phyloP scores from a whole-genome alignment of 805 yeast species.

The Myxozyma sirexii region DNA sequence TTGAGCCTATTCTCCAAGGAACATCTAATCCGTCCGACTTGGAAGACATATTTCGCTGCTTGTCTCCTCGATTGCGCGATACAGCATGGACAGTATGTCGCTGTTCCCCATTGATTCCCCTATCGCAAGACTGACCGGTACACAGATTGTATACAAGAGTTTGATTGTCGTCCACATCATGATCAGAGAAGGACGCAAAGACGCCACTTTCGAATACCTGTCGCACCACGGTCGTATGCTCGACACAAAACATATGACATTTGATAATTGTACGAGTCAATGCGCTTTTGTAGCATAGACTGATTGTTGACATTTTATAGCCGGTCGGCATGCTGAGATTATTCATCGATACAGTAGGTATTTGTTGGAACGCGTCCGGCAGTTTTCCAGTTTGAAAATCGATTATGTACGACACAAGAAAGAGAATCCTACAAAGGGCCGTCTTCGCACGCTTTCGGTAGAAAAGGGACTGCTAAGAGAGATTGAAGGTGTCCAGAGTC shows the following conservation, averaged over 20 bases:
- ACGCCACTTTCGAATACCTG: conserved; percentile 68
- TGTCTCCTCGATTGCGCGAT: conserved; percentile 67
- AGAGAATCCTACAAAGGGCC: conserved; percentile 45
- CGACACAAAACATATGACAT: conserved; percentile 45
- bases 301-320: conserved; percentile 2
- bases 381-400: conserved; percentile 61
- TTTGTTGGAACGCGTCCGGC: conserved; percentile 66
- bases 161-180: conserved; percentile 83
- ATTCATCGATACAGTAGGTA: conserved; percentile 72
- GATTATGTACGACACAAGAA: conserved; percentile 71
- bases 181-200: conserved; percentile 87
- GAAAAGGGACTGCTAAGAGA: conserved; percentile 83
- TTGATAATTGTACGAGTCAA: conserved; percentile 43
- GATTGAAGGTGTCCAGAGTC: conserved; percentile 80
- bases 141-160: conserved; percentile 72
- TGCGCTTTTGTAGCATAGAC: not conserved
- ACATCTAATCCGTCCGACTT: conserved; percentile 63
- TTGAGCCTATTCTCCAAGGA: conserved; percentile 86
- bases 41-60: conserved; percentile 65
- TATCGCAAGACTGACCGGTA: not conserved
- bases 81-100: conserved; percentile 71
- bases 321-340: conserved; percentile 42
- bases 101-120: not conserved
- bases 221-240: conserved; percentile 55
- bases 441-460: conserved; percentile 64